These are phyloP conservation scores for Ceratocystis cubensis DNA, from an alignment of 2,329 filamentous ascomycete genomes.

Conservation along the genomic window DNA sequence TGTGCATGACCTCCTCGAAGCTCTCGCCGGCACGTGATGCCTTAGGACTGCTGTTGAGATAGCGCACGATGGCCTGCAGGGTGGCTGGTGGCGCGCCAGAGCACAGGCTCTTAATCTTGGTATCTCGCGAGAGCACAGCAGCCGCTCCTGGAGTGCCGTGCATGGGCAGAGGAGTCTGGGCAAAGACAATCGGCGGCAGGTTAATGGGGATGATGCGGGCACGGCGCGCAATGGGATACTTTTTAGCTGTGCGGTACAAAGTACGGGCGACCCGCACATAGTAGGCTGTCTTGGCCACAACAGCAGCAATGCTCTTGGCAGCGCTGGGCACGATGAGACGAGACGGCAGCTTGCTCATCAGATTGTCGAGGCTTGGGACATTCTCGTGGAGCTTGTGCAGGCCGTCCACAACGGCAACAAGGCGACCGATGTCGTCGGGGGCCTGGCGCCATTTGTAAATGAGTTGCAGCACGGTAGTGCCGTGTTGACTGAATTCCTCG, in stretches of 20 bases:
- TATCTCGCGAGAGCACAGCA: constrained; percentile 14
- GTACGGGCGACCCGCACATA: constrained; percentile 20
- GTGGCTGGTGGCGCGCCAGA: constrained; percentile 16
- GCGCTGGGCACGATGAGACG: constrained; percentile 15
- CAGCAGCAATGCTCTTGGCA: constrained; percentile 18
- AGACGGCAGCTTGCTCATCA: constrained; percentile 18
- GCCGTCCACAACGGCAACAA: constrained; percentile 15
- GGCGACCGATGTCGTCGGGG: constrained; percentile 7
- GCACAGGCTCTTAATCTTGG: constrained; percentile 16
- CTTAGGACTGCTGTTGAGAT: constrained; percentile 16
- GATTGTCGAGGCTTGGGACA: constrained; percentile 11
- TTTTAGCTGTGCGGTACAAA: constrained; percentile 27
- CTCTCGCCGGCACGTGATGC: constrained; percentile 17
- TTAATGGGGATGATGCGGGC: constrained; percentile 26
- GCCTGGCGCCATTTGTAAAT: constrained; percentile 15
- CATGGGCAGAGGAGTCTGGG: constrained; percentile 13
- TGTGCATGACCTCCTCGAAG: constrained; percentile 20
- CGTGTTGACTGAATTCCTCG: constrained; percentile 13
- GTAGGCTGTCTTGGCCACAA: constrained; percentile 19
- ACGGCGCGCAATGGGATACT: constrained; percentile 25
- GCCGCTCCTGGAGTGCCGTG: background rate
- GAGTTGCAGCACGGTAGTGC: constrained; percentile 11
- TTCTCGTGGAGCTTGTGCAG: constrained; percentile 7
- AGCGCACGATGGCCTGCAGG: constrained; percentile 16
- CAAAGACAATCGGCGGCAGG: constrained; percentile 23